Percentiles rank a stretch among this genome's conserved stretches.
These are phyloP conservation scores for Buddleja alternifolia DNA, from an alignment of 257 asterid species.

Conservation along the genomic window DNA sequence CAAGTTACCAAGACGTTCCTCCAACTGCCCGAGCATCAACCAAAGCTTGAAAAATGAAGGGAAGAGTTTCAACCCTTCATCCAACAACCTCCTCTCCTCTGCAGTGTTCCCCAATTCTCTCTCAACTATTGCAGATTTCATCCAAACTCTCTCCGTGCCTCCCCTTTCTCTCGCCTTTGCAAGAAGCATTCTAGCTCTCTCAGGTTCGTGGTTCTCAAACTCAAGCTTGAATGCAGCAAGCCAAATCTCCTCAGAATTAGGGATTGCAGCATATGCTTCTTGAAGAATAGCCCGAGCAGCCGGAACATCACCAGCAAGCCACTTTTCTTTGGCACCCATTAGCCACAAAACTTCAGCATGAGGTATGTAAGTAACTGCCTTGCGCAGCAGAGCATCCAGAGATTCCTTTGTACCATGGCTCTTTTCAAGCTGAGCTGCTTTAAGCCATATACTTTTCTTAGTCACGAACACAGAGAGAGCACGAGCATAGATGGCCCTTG, in stretches of 20 bases:
- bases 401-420: slow-evolving; percentile 90
- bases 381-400: slow-evolving; percentile 74
- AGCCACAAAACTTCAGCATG: slow-evolving; percentile 92
- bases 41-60: slow-evolving; percentile 85
- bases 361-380: slow-evolving; percentile 89
- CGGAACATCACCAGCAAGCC: slow-evolving; percentile 98
- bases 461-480: slow-evolving; percentile 79
- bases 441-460: slow-evolving; percentile 96
- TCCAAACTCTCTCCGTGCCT: slow-evolving; percentile 95
- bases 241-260: slow-evolving; percentile 95
- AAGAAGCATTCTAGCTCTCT: slow-evolving; percentile 86
- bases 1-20: slow-evolving; percentile 70
- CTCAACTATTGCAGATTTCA: slow-evolving; percentile 95
- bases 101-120: slow-evolving; percentile 78
- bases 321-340: slow-evolving; percentile 97
- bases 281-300: slow-evolving; percentile 91
- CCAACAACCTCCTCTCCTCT: slow-evolving; percentile 76
- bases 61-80: slow-evolving; percentile 74
- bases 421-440: slow-evolving; percentile 97
- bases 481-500: slow-evolving; percentile 83
- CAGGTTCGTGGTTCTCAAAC: slow-evolving; percentile 93
- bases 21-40: slow-evolving; percentile 93
- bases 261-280: slow-evolving; percentile 97
- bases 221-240: slow-evolving; percentile 98
- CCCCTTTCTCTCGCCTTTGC: slow-evolving; percentile 93